Conservation (phyloP, 352 stramenopile species). For the Plasmopara viticola region DNA sequence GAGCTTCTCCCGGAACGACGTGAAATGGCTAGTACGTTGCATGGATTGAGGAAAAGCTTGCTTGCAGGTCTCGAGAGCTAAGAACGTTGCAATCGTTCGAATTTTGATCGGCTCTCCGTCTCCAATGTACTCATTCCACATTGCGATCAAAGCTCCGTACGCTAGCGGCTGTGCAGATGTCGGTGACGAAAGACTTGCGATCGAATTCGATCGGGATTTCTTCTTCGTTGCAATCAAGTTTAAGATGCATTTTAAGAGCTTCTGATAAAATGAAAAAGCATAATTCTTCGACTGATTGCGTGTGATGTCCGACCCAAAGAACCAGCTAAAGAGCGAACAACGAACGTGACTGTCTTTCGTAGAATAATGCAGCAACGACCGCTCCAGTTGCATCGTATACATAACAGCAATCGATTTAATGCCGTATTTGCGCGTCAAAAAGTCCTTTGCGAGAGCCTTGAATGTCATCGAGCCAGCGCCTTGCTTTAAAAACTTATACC, state of each 20-base stretch:
- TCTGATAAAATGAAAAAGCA: constrained; percentile 57
- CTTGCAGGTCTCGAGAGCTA: constrained; percentile 41
- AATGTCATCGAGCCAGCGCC: constrained; percentile 28
- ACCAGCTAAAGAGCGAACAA: constrained; percentile 63
- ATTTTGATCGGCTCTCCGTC: constrained; percentile 34
- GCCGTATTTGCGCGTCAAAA: constrained; percentile 58
- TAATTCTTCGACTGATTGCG: constrained; percentile 39
- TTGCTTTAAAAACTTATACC: constrained; percentile 29
- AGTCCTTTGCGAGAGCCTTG: constrained; percentile 54
- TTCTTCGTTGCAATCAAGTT: constrained; percentile 33
- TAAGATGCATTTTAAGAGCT: constrained; percentile 39
- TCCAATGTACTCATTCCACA: constrained; percentile 64
- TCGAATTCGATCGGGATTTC: constrained; percentile 8
- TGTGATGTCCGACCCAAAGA: constrained; percentile 49
- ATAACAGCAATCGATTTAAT: constrained; percentile 71
- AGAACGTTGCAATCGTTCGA: constrained; percentile 14
- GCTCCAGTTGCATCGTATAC: constrained; percentile 61
- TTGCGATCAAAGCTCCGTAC: constrained; percentile 36
- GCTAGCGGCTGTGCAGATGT: constrained; percentile 17
- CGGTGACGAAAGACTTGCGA: constrained; percentile 1
- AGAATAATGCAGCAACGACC: constrained; percentile 52
- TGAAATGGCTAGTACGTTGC: constrained; percentile 29
- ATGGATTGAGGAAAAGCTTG: constrained; percentile 37
- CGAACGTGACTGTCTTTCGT: constrained; percentile 40
- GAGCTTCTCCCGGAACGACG: constrained; percentile 30